phyloP scores from a whole-genome alignment of 2,329 filamentous ascomycete genomes.

The Trichoderma sp. region DNA sequence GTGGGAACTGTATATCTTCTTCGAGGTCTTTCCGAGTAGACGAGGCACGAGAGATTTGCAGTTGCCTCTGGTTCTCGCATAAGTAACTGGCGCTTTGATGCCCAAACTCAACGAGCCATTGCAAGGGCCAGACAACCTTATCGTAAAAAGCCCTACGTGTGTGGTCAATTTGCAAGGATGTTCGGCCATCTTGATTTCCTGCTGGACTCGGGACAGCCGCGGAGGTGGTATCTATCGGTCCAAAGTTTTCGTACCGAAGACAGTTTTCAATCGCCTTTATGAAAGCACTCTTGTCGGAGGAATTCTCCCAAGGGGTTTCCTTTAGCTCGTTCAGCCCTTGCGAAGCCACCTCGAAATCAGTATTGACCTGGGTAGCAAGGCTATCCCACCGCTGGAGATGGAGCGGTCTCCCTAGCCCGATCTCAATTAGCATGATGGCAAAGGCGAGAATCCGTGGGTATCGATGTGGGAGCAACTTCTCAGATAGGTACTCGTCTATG shows the following conservation, averaged over 20 bases:
- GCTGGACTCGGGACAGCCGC: neutral
- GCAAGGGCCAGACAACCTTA: neutral
- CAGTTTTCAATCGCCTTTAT: neutral
- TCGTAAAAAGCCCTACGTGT: neutral
- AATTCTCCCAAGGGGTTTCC: neutral
- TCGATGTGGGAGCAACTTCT: fast-evolving
- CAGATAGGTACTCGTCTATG: neutral
- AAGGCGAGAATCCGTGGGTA: neutral
- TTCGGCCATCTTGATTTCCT: neutral
- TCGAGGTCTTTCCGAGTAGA: neutral
- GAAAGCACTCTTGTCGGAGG: neutral
- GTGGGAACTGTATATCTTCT: neutral
- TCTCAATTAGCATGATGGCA: neutral
- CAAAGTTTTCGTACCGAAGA: neutral
- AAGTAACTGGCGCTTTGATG: neutral
- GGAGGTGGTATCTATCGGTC: neutral
- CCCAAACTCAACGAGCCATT: neutral
- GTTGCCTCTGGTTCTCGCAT: neutral
- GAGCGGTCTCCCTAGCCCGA: neutral
- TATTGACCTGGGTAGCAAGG: neutral
- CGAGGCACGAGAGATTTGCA: neutral
- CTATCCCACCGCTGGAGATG: neutral
- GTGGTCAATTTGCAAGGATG: neutral
- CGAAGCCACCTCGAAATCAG: neutral
- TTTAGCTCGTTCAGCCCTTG: neutral